Evolutionary conservation across 805 yeast genomes (phyloP).

Genomic region (Metschnikowia bowlesiae): DNA sequence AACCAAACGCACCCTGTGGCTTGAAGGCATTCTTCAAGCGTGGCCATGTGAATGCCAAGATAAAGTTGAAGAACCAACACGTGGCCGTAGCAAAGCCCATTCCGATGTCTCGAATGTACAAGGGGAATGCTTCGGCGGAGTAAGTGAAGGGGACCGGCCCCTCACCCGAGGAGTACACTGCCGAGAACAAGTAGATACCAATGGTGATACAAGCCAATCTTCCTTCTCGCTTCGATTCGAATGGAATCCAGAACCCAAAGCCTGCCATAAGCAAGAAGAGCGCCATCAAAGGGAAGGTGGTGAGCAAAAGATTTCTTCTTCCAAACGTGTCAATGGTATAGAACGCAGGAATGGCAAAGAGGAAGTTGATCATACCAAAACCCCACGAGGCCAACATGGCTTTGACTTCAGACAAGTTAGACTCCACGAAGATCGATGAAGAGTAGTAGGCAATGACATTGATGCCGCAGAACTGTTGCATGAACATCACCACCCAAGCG

Average conservation of each 20-base stretch:
- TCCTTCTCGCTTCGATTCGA: slow-evolving; percentile 38
- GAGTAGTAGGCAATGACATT: slow-evolving; percentile 86
- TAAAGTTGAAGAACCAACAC: slow-evolving; percentile 69
- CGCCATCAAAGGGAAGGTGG: slow-evolving; percentile 64
- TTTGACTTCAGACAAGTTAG: slow-evolving; percentile 57
- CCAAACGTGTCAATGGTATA: slow-evolving; percentile 76
- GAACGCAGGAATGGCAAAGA: slow-evolving; percentile 80
- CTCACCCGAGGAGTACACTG: slow-evolving; percentile 77
- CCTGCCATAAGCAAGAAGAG: slow-evolving; percentile 57
- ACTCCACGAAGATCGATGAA: slow-evolving; percentile 65
- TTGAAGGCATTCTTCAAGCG: slow-evolving; percentile 59
- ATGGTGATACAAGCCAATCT: slow-evolving; percentile 63
- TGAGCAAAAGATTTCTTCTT: slow-evolving; percentile 55
- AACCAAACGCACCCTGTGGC: slow-evolving; percentile 83
- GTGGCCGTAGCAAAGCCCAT: slow-evolving; percentile 76
- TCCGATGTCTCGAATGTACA: slow-evolving; percentile 74
- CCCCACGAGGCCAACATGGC: slow-evolving; percentile 83
- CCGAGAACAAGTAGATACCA: slow-evolving; percentile 70
- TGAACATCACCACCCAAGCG: slow-evolving; percentile 77
- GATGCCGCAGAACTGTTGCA: slow-evolving; percentile 90
- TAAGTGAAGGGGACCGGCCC: slow-evolving; percentile 91
- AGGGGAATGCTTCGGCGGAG: slow-evolving; percentile 79
- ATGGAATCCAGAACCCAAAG: slow-evolving; percentile 66
- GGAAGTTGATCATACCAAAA: slow-evolving; percentile 74
- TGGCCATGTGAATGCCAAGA: slow-evolving; percentile 77